Base-by-base conservation (phyloP, 2,329 filamentous ascomycete species). In the Acephala macrosclerotiorum region DNA sequence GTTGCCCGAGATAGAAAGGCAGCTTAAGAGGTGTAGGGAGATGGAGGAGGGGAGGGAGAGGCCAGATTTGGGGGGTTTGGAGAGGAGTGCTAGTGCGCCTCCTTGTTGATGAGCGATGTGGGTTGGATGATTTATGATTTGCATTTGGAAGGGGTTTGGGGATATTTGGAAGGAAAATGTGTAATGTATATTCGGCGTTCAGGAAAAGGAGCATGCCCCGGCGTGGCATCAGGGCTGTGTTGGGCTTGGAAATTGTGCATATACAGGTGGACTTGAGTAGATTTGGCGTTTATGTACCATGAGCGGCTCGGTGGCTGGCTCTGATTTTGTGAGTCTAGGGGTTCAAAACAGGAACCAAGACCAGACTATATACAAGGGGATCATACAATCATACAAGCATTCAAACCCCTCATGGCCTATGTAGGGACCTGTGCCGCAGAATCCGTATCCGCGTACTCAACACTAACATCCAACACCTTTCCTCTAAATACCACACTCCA, bases 1-100 rank as follows among this genome's bases (percentile, higher is more conserved):
- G 47, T 79, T 89, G 38, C 83, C 85, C 64, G 88, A 85, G 79
- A 88, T 91, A 77, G 80, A 83, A 70, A 73, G 29, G 53, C 60
- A 61, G 38, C 57, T 68, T 47, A 33, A 29, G 51, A 64, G n/a
- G 16, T 40, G 40, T 7, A 29, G 33, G 25, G 58, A 56, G 42
- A 58, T 58, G 35, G 58, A 18, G 1, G 33, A 8, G 1, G 12
- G 1, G 22, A 22, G 45, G 20, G 9, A 6, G n/a, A n/a, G n/a
- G 38, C 5, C 18, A 12, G 38, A n/a, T 42, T 5, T 18, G 25
- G 49, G 7, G 45, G 45, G 25, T 49, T 22, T 49, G 20, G n/a
- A 20, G 45, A 49, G 45, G n/a, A 49, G 45, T 22, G 45, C n/a
- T 20, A 22, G 18, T 49, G 45, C n/a, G 18, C 45, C n/a, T n/a